These are phyloP conservation scores for Kodamaea lidongshanica DNA, from an alignment of 805 yeast species.

Conservation along the genomic window DNA sequence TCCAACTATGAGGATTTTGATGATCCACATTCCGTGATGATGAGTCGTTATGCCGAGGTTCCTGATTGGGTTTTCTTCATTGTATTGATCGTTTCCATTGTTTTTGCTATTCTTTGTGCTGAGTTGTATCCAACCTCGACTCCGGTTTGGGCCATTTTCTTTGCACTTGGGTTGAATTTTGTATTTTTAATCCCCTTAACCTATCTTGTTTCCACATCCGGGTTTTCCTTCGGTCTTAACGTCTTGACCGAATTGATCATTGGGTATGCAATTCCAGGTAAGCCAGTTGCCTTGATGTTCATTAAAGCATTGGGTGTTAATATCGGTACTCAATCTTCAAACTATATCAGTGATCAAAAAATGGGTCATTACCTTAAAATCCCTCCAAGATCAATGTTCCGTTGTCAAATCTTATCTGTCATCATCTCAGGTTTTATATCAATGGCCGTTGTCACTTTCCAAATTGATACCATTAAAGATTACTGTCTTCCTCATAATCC, in stretches of 20 bases:
- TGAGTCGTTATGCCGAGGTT: conserved; percentile 29
- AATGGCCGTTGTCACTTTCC: conserved; percentile 19
- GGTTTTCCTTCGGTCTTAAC: conserved; percentile 28
- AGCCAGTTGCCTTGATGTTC: conserved; percentile 34
- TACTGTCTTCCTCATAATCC: conserved; percentile 16
- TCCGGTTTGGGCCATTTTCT: conserved; percentile 34
- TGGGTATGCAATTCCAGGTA: conserved; percentile 35
- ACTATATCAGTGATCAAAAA: conserved; percentile 52
- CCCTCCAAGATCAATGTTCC: conserved; percentile 55
- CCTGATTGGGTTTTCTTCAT: conserved; percentile 28
- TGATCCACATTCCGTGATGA: conserved; percentile 29
- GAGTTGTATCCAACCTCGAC: conserved; percentile 27
- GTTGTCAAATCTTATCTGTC: conserved; percentile 23
- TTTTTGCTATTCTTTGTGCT: conserved; percentile 27
- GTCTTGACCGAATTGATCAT: conserved; percentile 34
- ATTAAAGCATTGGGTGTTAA: conserved; percentile 57
- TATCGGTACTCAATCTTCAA: conserved; percentile 52
- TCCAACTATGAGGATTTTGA: conserved; percentile 28
- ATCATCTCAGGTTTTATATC: conserved; percentile 17
- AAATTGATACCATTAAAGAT: conserved; percentile 13
- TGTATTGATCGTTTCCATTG: conserved; percentile 23
- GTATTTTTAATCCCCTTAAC: conserved; percentile 30
- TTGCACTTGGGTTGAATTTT: conserved; percentile 27
- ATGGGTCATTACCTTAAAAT: conserved; percentile 60
- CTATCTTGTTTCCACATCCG: conserved; percentile 24